A percentile compares a stretch with the other conserved stretches of the same genome.
phyloP scores from a whole-genome alignment of 352 stramenopile species.

The Pythium rhizo-oryzae region DNA sequence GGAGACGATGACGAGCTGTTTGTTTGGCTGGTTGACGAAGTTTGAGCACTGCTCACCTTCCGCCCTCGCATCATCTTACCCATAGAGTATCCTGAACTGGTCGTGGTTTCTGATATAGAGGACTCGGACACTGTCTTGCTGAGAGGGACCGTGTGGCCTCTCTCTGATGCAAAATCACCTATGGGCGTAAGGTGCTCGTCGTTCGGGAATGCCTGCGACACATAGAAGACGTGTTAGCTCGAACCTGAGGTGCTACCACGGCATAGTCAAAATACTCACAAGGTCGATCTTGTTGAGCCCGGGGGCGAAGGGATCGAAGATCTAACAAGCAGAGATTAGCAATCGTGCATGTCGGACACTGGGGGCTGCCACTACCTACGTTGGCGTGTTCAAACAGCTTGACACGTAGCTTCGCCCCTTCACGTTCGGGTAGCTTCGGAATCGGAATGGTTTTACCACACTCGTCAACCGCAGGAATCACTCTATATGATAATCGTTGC shows the following conservation, averaged over 20 bases:
- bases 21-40: slow-evolving; percentile 30
- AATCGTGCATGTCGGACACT: not conserved
- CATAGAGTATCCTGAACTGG: slow-evolving; percentile 63
- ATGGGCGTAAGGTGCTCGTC: slow-evolving; percentile 84
- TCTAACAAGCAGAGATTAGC: slow-evolving; percentile 35
- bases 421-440: slow-evolving; percentile 76
- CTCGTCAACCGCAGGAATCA: slow-evolving; percentile 78
- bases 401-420: slow-evolving; percentile 58
- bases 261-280: slow-evolving; percentile 28
- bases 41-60: slow-evolving; percentile 48
- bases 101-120: slow-evolving; percentile 47
- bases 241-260: not conserved
- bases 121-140: slow-evolving; percentile 59
- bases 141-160: slow-evolving; percentile 71
- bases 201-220: slow-evolving; percentile 69
- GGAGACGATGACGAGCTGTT: slow-evolving; percentile 26
- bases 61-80: slow-evolving; percentile 68
- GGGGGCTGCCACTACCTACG: slow-evolving; percentile 31
- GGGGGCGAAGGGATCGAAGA: slow-evolving; percentile 79
- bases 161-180: slow-evolving; percentile 66
- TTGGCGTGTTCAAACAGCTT: slow-evolving; percentile 68
- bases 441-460: slow-evolving; percentile 54
- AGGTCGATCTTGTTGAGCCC: slow-evolving; percentile 73
- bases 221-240: not conserved
- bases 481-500: slow-evolving; percentile 28